Conservation (phyloP, 2,329 filamentous ascomycete genomes). For the Trichophyton rubrum region DNA sequence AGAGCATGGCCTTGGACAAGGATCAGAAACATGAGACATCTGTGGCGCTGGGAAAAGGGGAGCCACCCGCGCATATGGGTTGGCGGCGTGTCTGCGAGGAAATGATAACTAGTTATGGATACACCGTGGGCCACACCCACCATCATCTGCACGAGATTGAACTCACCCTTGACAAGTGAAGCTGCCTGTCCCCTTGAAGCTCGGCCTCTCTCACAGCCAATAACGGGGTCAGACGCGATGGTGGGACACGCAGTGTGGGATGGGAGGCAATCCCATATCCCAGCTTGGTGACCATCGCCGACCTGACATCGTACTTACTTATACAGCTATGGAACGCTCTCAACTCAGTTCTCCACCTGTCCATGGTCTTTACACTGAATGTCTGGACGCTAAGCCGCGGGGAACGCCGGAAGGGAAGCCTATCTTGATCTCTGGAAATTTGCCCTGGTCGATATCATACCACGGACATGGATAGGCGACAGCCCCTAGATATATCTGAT, state of each 20-base stretch:
- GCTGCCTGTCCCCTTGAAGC: neutral
- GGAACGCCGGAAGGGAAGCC: constrained; percentile 5
- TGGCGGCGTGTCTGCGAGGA: too few species aligned
- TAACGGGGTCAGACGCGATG: neutral
- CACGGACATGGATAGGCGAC: constrained; percentile 4
- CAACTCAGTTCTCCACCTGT: neutral
- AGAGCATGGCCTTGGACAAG: neutral
- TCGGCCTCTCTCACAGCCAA: neutral
- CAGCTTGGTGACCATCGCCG: neutral
- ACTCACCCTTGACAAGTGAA: neutral
- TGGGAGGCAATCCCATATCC: neutral
- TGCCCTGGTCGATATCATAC: neutral
- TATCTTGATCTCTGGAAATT: constrained; percentile 2
- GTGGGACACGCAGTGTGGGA: neutral
- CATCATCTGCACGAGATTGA: neutral
- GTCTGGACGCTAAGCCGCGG: constrained; percentile 1
- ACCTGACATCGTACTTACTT: neutral
- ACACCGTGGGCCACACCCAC: too few species aligned
- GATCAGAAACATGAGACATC: neutral
- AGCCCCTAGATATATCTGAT: constrained; percentile 2
- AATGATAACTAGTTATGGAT: too few species aligned
- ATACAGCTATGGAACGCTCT: neutral
- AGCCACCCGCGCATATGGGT: too few species aligned
- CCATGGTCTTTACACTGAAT: neutral
- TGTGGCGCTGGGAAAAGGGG: neutral